Percentiles rank a stretch among this genome's conserved stretches.
Conservation (phyloP, 2,329 filamentous ascomycete genomes). For the Fusarium keratoplasticum region DNA sequence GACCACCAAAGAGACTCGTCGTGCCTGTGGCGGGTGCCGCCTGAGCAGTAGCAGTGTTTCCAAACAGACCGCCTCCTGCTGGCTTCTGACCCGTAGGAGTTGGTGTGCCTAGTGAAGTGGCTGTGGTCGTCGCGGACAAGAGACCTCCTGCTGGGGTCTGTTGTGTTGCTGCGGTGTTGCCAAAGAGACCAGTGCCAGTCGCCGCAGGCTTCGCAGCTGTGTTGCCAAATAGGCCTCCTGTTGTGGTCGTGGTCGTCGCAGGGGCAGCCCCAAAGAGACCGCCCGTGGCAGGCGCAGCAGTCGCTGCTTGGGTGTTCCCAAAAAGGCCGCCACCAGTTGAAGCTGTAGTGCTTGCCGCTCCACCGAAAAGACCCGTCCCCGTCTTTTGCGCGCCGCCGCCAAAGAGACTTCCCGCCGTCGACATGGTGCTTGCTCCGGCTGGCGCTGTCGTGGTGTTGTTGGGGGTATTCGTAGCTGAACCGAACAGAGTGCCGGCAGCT, state of each 20-base stretch:
- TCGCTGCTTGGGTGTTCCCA: conserved; percentile 35
- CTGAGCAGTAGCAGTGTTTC: conserved; percentile 37
- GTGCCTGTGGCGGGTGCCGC: conserved; percentile 27
- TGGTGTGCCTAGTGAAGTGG: background rate
- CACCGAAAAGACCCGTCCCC: conserved; percentile 47
- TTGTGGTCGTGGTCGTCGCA: background rate
- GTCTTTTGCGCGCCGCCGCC: conserved; percentile 42
- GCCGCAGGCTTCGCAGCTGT: background rate
- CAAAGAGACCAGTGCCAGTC: background rate
- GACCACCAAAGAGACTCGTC: conserved; percentile 26
- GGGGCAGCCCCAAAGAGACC: background rate
- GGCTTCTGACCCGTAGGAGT: background rate
- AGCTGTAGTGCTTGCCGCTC: conserved; percentile 40
- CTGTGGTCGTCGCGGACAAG: background rate
- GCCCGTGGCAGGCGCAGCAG: background rate
- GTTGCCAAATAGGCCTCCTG: background rate
- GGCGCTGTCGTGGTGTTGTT: conserved; percentile 45
- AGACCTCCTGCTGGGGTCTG: background rate
- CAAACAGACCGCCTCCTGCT: conserved; percentile 47
- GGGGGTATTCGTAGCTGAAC: conserved; percentile 43
- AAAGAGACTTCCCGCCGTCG: conserved; percentile 50
- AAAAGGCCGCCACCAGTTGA: conserved; percentile 43
- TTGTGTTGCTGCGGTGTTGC: background rate
- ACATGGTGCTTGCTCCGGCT: conserved; percentile 46
- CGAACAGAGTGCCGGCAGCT: conserved; percentile 53